Conservation (phyloP, 2,329 filamentous ascomycete species). For the Aureobasidium sp. region DNA sequence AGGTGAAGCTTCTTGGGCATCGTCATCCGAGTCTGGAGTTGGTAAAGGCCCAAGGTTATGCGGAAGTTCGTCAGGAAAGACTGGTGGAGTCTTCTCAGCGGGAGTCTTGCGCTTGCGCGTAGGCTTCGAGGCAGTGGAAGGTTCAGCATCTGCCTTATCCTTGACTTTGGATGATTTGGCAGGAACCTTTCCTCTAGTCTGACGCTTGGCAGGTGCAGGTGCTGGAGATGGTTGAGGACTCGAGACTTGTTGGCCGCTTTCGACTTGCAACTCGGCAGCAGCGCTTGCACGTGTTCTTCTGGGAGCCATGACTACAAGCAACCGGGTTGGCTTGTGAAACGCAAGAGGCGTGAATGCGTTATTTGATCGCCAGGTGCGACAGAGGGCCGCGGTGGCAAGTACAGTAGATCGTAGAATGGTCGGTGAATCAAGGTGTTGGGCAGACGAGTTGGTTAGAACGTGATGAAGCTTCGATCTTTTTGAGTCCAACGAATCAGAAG, state of each 20-base stretch:
- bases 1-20: conserved; percentile 19
- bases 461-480: not conserved
- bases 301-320: conserved; percentile 15
- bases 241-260: conserved; percentile 34
- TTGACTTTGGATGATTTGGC: conserved; percentile 20
- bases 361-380: conserved; percentile 7
- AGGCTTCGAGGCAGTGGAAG: conserved; percentile 17
- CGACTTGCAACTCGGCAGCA: conserved; percentile 7
- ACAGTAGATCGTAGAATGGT: not conserved
- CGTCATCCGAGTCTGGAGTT: conserved; percentile 25
- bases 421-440: not conserved
- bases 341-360: not conserved
- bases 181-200: conserved; percentile 19
- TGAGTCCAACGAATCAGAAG: not conserved
- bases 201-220: conserved; percentile 24
- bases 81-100: conserved; percentile 18
- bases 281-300: conserved; percentile 19
- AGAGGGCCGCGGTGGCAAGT: conserved; percentile 7
- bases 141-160: conserved; percentile 17
- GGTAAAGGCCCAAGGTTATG: conserved; percentile 47
- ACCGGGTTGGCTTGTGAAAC: not conserved
- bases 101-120: conserved; percentile 34
- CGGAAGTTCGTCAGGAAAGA: conserved; percentile 44
- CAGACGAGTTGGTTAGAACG: too few species aligned
- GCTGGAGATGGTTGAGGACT: conserved; percentile 38